Conservation (phyloP, 257 asterid species). For the Orobanche coerulescens region DNA sequence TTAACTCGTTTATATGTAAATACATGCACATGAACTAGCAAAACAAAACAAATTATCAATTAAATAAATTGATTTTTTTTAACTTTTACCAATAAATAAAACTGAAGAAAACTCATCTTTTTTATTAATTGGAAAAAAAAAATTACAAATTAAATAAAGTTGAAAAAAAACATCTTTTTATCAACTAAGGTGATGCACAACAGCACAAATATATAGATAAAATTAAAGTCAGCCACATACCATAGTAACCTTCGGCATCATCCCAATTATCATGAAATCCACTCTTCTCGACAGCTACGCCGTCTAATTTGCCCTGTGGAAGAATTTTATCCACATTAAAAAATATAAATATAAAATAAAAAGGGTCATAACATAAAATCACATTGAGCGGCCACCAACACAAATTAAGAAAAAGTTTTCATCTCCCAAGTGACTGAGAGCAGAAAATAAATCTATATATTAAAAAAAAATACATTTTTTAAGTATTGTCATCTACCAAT, state of each 20-base stretch:
- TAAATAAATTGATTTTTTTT: no score
- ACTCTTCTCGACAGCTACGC: slow-evolving; percentile 61
- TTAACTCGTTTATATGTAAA: no score
- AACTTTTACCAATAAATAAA: no score
- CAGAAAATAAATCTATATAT: neutral
- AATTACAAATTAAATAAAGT: no score
- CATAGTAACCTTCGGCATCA: slow-evolving; percentile 92
- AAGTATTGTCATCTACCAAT: no score
- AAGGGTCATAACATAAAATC: neutral
- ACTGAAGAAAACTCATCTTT: no score
- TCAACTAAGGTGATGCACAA: no score
- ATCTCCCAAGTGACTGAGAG: neutral
- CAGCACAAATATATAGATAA: neutral
- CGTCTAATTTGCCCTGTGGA: slow-evolving; percentile 74
- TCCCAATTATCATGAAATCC: slow-evolving; percentile 93
- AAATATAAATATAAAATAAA: neutral
- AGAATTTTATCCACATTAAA: slow-evolving; percentile 9
- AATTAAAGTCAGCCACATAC: slow-evolving; percentile 34
- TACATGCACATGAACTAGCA: no score
- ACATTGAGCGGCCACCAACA: neutral
- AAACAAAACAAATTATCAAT: no score
- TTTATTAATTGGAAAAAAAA: no score
- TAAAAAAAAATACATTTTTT: no score
- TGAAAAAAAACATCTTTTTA: no score
- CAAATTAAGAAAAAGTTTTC: neutral